Percentiles rank a stretch among this genome's conserved stretches.
Conservation (phyloP, 345 rosid genomes). For the Populus deltoides region DNA sequence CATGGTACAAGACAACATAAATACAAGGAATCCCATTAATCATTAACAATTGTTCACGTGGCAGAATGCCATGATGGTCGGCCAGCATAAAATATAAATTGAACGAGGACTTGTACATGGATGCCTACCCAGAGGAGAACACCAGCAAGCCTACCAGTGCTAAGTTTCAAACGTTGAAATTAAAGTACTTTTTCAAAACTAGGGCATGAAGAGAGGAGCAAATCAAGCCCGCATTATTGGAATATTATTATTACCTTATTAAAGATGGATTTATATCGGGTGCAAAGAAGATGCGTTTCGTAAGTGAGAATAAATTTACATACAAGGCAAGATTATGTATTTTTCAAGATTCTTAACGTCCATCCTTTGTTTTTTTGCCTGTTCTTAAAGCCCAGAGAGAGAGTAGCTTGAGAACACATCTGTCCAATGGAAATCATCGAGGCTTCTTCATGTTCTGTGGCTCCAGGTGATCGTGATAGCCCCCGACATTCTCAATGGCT, state of each 20-base stretch:
- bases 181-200: neutral
- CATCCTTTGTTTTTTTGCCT: constrained; percentile 3
- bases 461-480: neutral
- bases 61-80: too few species aligned
- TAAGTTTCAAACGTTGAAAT: neutral
- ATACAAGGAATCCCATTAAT: too few species aligned
- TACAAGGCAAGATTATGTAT: too few species aligned
- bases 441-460: constrained; percentile 1
- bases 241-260: neutral
- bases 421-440: constrained; percentile 13
- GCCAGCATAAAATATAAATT: too few species aligned
- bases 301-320: neutral
- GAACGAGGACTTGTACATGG: neutral
- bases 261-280: neutral
- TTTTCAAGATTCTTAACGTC: constrained; percentile 20
- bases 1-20: too few species aligned
- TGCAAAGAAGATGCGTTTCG: neutral
- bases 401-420: neutral
- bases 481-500: constrained; percentile 38
- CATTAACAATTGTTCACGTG: too few species aligned
- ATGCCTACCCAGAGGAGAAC: neutral
- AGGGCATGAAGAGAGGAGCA: neutral
- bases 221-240: neutral
- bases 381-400: neutral
- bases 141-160: neutral